Percentiles rank a stretch among this genome's conserved stretches.
These are phyloP conservation scores for Penicillium frequentans DNA, from an alignment of 2,329 filamentous ascomycete genomes.

Conservation along the genomic window DNA sequence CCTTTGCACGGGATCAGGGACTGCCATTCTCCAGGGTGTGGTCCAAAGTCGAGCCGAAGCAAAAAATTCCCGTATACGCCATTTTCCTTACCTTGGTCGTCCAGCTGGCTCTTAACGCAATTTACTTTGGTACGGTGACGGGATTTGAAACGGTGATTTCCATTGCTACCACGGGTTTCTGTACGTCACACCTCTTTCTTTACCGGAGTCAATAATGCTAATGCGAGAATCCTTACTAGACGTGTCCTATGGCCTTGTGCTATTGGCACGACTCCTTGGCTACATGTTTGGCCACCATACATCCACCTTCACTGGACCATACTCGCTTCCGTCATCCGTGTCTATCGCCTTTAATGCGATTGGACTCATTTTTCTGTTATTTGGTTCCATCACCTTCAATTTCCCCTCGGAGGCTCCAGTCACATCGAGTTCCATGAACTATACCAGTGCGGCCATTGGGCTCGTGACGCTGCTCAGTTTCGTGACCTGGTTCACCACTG, in stretches of 20 bases:
- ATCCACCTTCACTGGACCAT: neutral
- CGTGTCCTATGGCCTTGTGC: slow-evolving; percentile 8
- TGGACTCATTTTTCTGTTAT: slow-evolving; percentile 4
- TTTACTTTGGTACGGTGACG: slow-evolving; percentile 11
- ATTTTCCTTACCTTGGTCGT: slow-evolving; percentile 3
- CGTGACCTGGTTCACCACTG: slow-evolving; percentile 10
- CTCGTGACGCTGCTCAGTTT: slow-evolving; percentile 5
- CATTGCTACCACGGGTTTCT: slow-evolving; percentile 8
- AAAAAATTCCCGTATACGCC: slow-evolving; percentile 6
- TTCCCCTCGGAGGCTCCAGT: slow-evolving; percentile 8
- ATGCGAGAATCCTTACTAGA: neutral
- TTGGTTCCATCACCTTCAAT: slow-evolving; percentile 11
- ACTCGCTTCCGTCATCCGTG: slow-evolving; percentile 2
- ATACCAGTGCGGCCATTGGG: slow-evolving; percentile 9
- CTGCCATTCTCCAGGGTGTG: slow-evolving; percentile 5
- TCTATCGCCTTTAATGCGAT: slow-evolving; percentile 6
- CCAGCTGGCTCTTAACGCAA: slow-evolving; percentile 9
- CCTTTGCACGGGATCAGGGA: slow-evolving; percentile 21
- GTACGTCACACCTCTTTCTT: neutral
- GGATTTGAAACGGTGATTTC: slow-evolving; percentile 12
- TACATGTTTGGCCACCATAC: slow-evolving; percentile 2
- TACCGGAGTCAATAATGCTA: neutral
- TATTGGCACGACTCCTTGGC: slow-evolving; percentile 9
- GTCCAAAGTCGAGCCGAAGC: slow-evolving; percentile 3
- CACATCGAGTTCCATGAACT: slow-evolving; percentile 8